Evolutionary conservation across 371 early-diverging fungal genomes (phyloP), one percentile per base, ranked within the genome.

Genomic region (Actinomortierella wolfii): DNA sequence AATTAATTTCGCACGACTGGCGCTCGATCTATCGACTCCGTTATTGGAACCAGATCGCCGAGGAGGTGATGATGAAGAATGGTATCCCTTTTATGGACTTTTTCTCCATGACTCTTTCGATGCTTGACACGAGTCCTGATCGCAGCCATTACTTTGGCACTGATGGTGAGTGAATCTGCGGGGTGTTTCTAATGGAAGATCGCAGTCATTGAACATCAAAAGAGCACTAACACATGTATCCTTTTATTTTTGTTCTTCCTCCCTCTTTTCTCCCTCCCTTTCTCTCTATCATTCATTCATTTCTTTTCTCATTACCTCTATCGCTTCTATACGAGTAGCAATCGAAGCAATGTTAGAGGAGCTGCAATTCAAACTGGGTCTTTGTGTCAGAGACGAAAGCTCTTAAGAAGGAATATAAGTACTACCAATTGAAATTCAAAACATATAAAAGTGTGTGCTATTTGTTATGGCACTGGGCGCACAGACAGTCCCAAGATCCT

Each of bases 261-360:
- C 14, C 2, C 26, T 20, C n/a, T 21, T 3, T 49, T 17, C 41
- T 41, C 41, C 15, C 0, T 41, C 41, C 15, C 41, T 7, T 41
- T 41, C 41, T 15, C 15, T 15, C 15, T 45, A 8, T 6, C 26
- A 44, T 14, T 28, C 11, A 2, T 5, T 17, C n/a, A 18, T 20
- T 0, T 45, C n/a, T 25, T 51, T 39, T 7, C 13, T 24, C 2
- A 39, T 57, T 2, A 11, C 23, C 29, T 25, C 42, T 2, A n/a
- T 50, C 23, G 42, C 43, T 49, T 47, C 26, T 55, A 3, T 7
- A 11, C 34, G 34, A 11, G 34, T 61, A 71, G 66, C 62, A 52
- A 58, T 59, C 13, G 73, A 66, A 56, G 73, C 73, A 2, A 71
- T 71, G 73, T n/a, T 66, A 20, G 73, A 71, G 41, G 65, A 71